Base-by-base conservation (phyloP, 257 asterid species). In the Nicotiana knightiana region DNA sequence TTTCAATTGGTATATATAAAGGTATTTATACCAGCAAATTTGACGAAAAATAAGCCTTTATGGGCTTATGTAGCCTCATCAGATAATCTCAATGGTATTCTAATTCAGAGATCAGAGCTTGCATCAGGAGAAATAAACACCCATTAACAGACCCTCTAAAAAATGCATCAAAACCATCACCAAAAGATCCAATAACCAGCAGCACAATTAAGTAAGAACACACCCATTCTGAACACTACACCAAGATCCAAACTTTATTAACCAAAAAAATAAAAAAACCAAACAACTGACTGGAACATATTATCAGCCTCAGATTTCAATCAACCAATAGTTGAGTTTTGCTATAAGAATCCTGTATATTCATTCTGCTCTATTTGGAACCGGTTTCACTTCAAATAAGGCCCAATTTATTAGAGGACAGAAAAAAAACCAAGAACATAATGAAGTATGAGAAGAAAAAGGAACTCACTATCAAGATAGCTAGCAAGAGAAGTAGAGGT, bases 401-500 rank as follows among this genome's bases (percentile, higher is more conserved):
- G 46, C 5, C 32, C 51, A 43, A 43, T 43, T 8, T 9, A 37
- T 4, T 7, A 61, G n/a, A 35, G 13, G 32, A 35, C 13, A 82
- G 10, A 59, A 6, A 9, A 9, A 59, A 82, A n/a, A 4, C 13
- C 2, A 63, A 32, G 62, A 24, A 32, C n/a, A 73, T 35, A 80
- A 62, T 48, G 39, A 13, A 48, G 43, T 11, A 73, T 3, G 12
- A 18, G 54, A 37, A 84, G 8, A 32, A 53, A 81, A 51, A 83
- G 26, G 64, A 76, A 76, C 97, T 87, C 86, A 96, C 99, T 96
- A 88, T 96, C 99, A 79, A 94, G 99, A 87, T 96, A 96, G 88
- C 97, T 94, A 37, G 98, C 99, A 83, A 96, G 98, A 87, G 99
- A 94, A 77, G 99, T 96, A 15, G 99, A 96, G 58, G 92, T 97